A percentile compares a stretch with the other conserved stretches of the same genome.
Conservation (phyloP, 768 basidiomycete species). For the Amanita pallidorosea region DNA sequence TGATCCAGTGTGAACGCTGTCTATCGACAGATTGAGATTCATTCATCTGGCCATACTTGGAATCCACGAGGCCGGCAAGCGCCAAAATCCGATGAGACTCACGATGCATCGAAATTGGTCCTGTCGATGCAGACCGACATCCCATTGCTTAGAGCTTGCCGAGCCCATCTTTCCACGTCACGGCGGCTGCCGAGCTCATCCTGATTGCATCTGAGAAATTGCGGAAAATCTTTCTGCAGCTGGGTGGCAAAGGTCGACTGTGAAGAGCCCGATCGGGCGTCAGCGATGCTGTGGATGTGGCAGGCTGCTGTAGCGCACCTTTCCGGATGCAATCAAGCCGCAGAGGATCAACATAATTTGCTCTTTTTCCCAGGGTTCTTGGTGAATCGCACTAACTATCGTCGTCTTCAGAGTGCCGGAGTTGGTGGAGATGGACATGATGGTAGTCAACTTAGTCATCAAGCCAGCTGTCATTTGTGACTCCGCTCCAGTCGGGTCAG, state of each 20-base stretch:
- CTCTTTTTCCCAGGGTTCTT: slow-evolving; percentile 12
- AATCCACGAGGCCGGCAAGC: not conserved
- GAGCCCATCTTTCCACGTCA: slow-evolving; percentile 51
- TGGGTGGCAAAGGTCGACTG: slow-evolving; percentile 62
- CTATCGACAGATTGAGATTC: slow-evolving; percentile 21
- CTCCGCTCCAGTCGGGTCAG: not conserved
- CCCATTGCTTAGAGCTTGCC: slow-evolving; percentile 41
- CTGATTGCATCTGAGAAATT: slow-evolving; percentile 65
- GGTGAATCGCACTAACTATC: not conserved
- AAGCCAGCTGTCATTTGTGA: not conserved
- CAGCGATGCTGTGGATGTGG: not conserved
- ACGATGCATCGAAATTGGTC: slow-evolving; percentile 65
- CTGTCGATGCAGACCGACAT: slow-evolving; percentile 71
- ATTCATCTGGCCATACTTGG: not conserved
- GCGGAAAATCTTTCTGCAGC: slow-evolving; percentile 49
- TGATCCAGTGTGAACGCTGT: slow-evolving; percentile 65
- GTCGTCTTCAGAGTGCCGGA: not conserved
- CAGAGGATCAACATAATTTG: slow-evolving; percentile 61
- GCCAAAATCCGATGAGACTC: slow-evolving; percentile 19
- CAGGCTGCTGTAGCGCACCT: slow-evolving; percentile 26
- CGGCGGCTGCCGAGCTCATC: slow-evolving; percentile 67
- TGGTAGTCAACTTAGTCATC: too few relatives aligned
- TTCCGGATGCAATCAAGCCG: slow-evolving; percentile 67
- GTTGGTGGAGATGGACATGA: not conserved
- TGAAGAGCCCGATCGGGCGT: not conserved